Conservation (phyloP, 73 alveolate species). For the Blepharisma japonicum region DNA sequence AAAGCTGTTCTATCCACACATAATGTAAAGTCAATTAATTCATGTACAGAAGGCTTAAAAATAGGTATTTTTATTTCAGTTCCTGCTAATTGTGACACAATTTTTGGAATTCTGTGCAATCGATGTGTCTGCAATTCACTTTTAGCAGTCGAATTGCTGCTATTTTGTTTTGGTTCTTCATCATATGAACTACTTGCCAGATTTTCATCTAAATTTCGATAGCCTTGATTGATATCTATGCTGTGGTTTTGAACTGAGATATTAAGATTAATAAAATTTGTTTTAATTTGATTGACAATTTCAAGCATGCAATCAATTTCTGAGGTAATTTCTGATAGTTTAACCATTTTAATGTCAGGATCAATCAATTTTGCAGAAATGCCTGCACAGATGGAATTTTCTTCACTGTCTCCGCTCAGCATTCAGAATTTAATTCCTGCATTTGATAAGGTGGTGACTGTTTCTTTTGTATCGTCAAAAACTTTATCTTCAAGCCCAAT, state of each 20-base stretch:
- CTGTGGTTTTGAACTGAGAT: neutral
- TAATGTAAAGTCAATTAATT: neutral
- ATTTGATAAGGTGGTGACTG: slow-evolving; percentile 1
- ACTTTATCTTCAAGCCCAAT: slow-evolving; percentile 13
- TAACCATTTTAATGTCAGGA: neutral
- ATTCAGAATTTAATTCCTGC: slow-evolving; percentile 26
- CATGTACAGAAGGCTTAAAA: neutral
- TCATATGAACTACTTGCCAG: neutral
- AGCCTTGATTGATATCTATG: neutral
- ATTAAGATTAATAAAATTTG: neutral
- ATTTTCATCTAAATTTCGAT: neutral
- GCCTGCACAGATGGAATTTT: slow-evolving; percentile 1
- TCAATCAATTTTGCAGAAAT: neutral
- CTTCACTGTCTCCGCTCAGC: slow-evolving; percentile 26
- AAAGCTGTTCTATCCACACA: neutral
- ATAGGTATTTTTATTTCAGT: neutral
- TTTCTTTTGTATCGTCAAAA: slow-evolving; percentile 23
- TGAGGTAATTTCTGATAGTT: neutral
- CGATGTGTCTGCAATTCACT: neutral
- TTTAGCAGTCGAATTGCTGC: neutral
- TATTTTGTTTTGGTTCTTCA: neutral
- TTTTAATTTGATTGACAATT: slow-evolving; percentile 18
- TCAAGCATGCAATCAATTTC: slow-evolving; percentile 1
- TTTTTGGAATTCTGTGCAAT: neutral
- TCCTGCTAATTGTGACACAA: neutral